Evolutionary conservation across 345 rosid genomes (phyloP).

Genomic region (Brassica carinata): DNA sequence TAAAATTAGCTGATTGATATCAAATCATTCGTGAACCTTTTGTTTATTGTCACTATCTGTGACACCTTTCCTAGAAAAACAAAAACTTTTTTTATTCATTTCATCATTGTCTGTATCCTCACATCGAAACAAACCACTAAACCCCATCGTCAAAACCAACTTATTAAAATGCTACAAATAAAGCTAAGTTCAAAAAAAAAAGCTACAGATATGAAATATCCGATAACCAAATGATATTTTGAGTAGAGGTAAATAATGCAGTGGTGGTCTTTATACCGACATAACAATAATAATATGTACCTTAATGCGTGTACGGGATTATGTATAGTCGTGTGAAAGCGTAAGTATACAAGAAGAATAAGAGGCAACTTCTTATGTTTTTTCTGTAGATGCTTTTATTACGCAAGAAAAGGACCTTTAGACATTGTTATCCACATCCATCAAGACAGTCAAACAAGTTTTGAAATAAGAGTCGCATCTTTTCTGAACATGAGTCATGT

Average conservation of each 20-base stretch:
- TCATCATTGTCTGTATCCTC: neutral
- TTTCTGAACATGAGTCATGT: slow-evolving; percentile 7
- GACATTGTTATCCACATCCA: slow-evolving; percentile 14
- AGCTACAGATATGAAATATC: neutral
- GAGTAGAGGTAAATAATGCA: neutral
- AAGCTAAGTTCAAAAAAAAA: no score
- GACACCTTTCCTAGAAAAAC: neutral
- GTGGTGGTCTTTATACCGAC: slow-evolving; percentile 16
- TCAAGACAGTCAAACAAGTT: slow-evolving; percentile 30
- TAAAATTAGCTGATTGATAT: neutral
- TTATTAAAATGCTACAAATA: neutral
- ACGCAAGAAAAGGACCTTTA: slow-evolving; percentile 11
- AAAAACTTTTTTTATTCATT: neutral
- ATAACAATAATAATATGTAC: neutral
- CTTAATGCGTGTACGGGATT: slow-evolving; percentile 32
- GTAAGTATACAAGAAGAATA: neutral
- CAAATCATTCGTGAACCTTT: neutral
- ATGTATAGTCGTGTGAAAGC: slow-evolving; percentile 35
- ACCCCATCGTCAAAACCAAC: neutral
- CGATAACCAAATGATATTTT: neutral
- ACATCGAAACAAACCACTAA: slow-evolving; percentile 29
- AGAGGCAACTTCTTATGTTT: slow-evolving; percentile 6
- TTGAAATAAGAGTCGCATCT: neutral
- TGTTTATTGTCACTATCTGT: neutral
- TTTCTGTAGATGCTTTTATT: slow-evolving; percentile 13